Conservation (phyloP, 495 filamentous ascomycete species). For the Penicillium macrosclerotiorum region DNA sequence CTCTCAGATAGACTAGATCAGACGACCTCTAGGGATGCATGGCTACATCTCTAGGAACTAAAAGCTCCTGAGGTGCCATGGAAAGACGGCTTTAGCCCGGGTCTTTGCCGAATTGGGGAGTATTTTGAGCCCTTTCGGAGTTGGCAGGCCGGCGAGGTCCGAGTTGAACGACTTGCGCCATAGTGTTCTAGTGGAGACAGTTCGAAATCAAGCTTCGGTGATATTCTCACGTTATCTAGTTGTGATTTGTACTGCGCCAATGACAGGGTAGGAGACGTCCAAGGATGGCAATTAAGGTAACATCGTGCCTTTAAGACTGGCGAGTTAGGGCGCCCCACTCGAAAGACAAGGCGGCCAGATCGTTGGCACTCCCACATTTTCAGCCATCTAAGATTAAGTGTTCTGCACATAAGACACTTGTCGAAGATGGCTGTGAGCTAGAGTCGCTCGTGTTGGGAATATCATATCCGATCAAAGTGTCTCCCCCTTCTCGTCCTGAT, state of each 20-base stretch:
- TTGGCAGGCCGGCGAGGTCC: background rate
- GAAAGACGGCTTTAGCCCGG: conserved; percentile 1
- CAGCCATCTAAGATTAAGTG: background rate
- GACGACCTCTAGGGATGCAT: too few relatives aligned
- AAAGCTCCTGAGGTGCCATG: too few relatives aligned
- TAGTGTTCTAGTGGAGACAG: conserved; percentile 2
- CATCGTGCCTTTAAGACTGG: conserved; percentile 4
- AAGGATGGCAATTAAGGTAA: conserved; percentile 1
- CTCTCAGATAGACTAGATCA: background rate
- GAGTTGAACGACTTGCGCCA: background rate
- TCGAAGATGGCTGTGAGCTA: too few relatives aligned
- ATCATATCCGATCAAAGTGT: too few relatives aligned
- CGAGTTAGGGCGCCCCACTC: background rate
- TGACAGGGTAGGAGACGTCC: too few relatives aligned
- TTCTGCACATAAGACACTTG: too few relatives aligned
- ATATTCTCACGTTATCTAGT: conserved; percentile 2
- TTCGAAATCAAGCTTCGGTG: conserved; percentile 1
- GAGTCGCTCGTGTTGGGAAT: too few relatives aligned
- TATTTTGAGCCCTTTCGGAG: too few relatives aligned
- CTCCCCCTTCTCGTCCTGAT: too few relatives aligned
- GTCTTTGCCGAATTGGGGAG: background rate
- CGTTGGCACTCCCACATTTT: too few relatives aligned
- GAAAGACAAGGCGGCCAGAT: background rate
- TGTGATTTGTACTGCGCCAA: too few relatives aligned
- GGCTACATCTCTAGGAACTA: too few relatives aligned